Evolutionary conservation across 352 stramenopile species (phyloP), one percentile per base, ranked within the genome.

Genomic region (Pythium chondricola): DNA sequence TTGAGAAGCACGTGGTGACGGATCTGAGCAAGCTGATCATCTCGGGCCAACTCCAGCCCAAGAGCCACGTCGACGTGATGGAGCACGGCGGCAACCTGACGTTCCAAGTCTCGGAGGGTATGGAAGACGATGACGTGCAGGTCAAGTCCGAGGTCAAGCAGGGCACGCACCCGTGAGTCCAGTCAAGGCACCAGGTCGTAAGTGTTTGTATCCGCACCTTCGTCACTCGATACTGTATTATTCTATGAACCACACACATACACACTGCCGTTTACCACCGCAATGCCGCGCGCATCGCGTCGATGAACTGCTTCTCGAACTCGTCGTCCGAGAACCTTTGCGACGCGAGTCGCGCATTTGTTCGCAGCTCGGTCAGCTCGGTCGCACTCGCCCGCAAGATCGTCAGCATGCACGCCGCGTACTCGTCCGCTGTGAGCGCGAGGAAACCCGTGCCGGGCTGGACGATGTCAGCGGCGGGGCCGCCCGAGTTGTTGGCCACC

Each of bases 401-500:
- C 8, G 48, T 55, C 22, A 82, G 48, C 67, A 97, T 87, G 21
- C 76, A 71, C 17, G 77, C 65, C 2, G 89, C 91, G 52, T 98
- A 98, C 36, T 96, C 87, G 3, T 95, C 74, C 0, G 85, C 84
- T 7, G 83, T 88, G 2, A 76, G 58, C 14, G 93, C 93, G 21
- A 98, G 60, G 46, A 72, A 94, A 0, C 87, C 89, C 6, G 78
- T 83, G 18, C 60, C 75, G 4, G 69, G 65, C 42, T 84, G 78
- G 4, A 98, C 81, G 53, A 98, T 98, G 50, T 98, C 94, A 11
- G 74, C 75, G 42, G 94, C 86, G 1, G 97, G 97, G 0, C 97
- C 97, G 33, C 96, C 97, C 6, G 91, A 98, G 62, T 98, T 88
- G 71, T 99, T 97, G 5, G 97, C 97, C 6, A 99, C 71, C 0